phyloP scores from a whole-genome alignment of 202 grass and related monocot species.

The Musa balbisiana region DNA sequence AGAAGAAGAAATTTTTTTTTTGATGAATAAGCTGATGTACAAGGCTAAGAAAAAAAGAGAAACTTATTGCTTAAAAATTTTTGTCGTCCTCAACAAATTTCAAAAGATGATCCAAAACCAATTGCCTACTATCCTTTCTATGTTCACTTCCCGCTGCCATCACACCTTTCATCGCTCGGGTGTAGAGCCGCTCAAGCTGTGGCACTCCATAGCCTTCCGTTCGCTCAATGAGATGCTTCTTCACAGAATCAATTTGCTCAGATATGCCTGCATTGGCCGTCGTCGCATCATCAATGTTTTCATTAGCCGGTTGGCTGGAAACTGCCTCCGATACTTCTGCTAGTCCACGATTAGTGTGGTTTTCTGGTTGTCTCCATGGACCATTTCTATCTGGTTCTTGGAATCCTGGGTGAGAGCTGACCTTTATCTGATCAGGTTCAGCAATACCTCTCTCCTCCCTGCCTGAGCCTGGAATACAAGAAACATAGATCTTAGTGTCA shows the following conservation, averaged over 20 bases:
- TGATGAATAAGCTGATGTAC: not conserved
- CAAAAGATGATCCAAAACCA: constrained; percentile 14
- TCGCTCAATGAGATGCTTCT: constrained; percentile 55
- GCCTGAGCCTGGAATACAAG: constrained; percentile 18
- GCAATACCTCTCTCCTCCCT: constrained; percentile 48
- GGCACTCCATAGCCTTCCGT: constrained; percentile 56
- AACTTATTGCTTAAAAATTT: constrained; percentile 10
- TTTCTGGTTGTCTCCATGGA: constrained; percentile 24
- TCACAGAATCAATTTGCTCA: constrained; percentile 19
- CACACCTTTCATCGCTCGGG: constrained; percentile 38
- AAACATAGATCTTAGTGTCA: not conserved
- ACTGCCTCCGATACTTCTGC: constrained; percentile 25
- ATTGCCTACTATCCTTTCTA: not conserved
- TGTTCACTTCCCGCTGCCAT: not conserved
- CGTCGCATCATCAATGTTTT: constrained; percentile 21
- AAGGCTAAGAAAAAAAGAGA: not conserved
- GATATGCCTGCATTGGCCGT: constrained; percentile 20
- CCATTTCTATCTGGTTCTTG: constrained; percentile 53
- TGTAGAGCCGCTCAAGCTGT: constrained; percentile 78
- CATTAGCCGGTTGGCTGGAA: constrained; percentile 30
- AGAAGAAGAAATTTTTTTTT: no score
- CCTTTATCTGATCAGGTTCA: constrained; percentile 53
- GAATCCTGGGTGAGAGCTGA: constrained; percentile 26
- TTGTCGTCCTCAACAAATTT: constrained; percentile 16
- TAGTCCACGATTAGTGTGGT: constrained; percentile 25